A percentile compares a stretch with the other conserved stretches of the same genome.
phyloP scores from a whole-genome alignment of 345 rosid genomes.

The Chamaenerion angustifolium region DNA sequence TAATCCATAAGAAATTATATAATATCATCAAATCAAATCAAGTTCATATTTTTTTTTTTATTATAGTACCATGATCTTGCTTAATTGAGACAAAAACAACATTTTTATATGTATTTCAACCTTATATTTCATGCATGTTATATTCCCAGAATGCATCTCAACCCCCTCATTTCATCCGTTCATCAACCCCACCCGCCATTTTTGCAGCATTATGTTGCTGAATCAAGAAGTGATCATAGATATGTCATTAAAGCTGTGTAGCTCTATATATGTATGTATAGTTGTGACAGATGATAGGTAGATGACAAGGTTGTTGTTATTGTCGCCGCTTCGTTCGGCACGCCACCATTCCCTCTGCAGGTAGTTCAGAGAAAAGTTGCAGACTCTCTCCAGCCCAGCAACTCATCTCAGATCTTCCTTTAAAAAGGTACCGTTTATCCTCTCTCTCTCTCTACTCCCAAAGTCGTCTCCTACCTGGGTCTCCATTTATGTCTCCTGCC shows the following conservation, averaged over 20 bases:
- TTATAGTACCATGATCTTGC: too few species aligned
- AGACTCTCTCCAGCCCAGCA: slow-evolving; percentile 5
- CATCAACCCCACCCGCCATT: not conserved
- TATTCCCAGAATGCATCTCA: not conserved
- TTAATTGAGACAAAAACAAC: too few species aligned
- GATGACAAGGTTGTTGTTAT: slow-evolving; percentile 13
- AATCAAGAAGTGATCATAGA: not conserved
- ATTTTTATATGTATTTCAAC: not conserved
- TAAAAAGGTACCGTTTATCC: slow-evolving; percentile 19
- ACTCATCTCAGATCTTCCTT: not conserved
- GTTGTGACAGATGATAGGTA: not conserved
- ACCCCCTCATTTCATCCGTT: not conserved
- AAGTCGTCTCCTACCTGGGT: too few species aligned
- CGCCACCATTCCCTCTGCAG: slow-evolving; percentile 13
- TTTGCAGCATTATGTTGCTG: too few species aligned
- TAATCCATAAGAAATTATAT: too few species aligned
- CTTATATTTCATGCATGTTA: slow-evolving; percentile 3
- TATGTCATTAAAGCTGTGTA: slow-evolving; percentile 1
- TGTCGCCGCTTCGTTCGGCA: slow-evolving; percentile 26
- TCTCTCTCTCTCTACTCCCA: not conserved
- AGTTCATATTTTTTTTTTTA: too few species aligned
- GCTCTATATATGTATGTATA: not conserved
- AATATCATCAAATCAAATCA: too few species aligned
- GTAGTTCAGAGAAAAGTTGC: slow-evolving; percentile 20
- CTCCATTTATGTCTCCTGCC: not conserved